Conservation (phyloP, 2,329 filamentous ascomycete genomes). For the Domatiomyces globalis region DNA sequence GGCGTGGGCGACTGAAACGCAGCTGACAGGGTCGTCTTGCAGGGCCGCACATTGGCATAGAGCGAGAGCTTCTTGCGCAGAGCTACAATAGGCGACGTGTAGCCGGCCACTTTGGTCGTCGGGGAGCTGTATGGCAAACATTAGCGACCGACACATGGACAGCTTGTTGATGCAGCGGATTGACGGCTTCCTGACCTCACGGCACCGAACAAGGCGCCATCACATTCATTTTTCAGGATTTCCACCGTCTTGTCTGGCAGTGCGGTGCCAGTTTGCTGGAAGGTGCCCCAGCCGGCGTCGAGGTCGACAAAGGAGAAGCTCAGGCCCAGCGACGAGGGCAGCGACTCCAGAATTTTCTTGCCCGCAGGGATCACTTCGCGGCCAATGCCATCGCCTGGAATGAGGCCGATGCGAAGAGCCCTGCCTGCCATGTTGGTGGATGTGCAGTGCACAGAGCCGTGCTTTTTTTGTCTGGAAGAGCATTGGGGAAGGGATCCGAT, state of each 20-base stretch:
- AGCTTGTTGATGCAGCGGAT: too few species aligned
- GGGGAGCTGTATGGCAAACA: slow-evolving; percentile 50
- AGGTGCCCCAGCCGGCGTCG: slow-evolving; percentile 83
- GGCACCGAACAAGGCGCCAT: slow-evolving; percentile 91
- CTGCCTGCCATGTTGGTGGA: slow-evolving; percentile 5
- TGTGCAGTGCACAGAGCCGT: background rate
- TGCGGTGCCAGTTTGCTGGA: slow-evolving; percentile 75
- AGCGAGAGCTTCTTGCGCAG: slow-evolving; percentile 89
- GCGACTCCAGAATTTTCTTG: slow-evolving; percentile 77
- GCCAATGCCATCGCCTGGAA: slow-evolving; percentile 95
- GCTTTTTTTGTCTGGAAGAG: background rate
- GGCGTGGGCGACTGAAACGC: slow-evolving; percentile 26
- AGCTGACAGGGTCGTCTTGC: slow-evolving; percentile 57
- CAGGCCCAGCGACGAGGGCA: slow-evolving; percentile 77
- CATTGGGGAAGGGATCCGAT: background rate
- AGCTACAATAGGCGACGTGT: slow-evolving; percentile 91
- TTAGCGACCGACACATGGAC: background rate
- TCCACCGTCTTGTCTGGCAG: slow-evolving; percentile 85
- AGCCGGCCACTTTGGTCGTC: slow-evolving; percentile 76
- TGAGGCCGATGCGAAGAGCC: slow-evolving; percentile 65
- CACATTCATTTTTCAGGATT: slow-evolving; percentile 76
- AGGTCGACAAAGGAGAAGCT: slow-evolving; percentile 92
- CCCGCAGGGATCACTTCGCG: slow-evolving; percentile 94
- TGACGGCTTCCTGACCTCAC: slow-evolving; percentile 44
- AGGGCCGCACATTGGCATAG: slow-evolving; percentile 93